phyloP scores from a whole-genome alignment of 164 flowering plant genomes.

The Tetracentron sinense region DNA sequence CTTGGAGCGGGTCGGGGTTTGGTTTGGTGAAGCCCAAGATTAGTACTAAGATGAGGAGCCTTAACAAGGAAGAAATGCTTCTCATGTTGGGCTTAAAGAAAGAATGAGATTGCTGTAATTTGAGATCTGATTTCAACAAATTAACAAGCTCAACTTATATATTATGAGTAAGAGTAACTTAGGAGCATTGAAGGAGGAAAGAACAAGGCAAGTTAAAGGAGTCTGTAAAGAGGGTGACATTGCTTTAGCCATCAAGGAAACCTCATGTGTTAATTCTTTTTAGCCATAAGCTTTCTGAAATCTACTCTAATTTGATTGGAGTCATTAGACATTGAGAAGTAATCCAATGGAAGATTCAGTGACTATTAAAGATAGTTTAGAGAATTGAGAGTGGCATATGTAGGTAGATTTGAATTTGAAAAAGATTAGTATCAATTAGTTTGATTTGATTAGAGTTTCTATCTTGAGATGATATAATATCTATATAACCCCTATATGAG shows the following conservation, averaged over 20 bases:
- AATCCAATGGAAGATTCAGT: no score
- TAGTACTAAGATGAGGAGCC: constrained; percentile 12
- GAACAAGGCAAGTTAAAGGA: neutral
- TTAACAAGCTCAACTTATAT: no score
- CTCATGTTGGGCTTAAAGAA: neutral
- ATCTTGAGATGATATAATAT: no score
- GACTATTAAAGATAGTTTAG: no score
- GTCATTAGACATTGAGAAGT: no score
- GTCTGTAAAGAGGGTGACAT: neutral
- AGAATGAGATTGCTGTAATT: neutral
- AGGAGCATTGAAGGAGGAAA: neutral
- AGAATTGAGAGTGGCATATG: no score
- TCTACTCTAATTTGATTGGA: no score
- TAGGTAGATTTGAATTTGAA: no score
- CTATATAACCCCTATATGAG: no score
- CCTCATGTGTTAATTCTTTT: neutral
- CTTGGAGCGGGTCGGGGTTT: constrained; percentile 52
- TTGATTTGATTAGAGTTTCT: no score
- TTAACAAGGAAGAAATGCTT: constrained; percentile 10
- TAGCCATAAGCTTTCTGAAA: neutral
- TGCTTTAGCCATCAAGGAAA: no score
- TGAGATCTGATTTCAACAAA: neutral
- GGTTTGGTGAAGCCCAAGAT: constrained; percentile 20
- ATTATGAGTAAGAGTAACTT: neutral
- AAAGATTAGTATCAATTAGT: no score